Percentiles rank a stretch among this genome's conserved stretches.
phyloP scores from a whole-genome alignment of 2,329 filamentous ascomycete species.

The Fusarium sp. region DNA sequence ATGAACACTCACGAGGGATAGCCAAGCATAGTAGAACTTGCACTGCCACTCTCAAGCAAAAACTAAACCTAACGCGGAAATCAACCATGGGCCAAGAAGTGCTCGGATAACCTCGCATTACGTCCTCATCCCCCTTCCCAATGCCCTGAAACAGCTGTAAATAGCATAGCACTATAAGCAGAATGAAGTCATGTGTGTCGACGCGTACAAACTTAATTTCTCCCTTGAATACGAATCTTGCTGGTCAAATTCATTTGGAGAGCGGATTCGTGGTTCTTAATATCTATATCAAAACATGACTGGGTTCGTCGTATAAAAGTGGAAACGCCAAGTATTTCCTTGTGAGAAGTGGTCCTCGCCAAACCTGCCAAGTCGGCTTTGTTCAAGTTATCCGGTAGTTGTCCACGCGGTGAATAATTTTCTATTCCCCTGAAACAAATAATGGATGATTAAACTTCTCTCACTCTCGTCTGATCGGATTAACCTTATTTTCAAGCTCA shows the following conservation, averaged over 20 bases:
- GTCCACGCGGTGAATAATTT: conserved; percentile 4
- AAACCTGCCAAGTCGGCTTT: conserved; percentile 27
- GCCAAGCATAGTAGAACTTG: conserved; percentile 10
- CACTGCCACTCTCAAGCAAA: conserved; percentile 14
- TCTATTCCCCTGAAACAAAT: neutral
- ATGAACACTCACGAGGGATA: neutral
- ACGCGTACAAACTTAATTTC: neutral
- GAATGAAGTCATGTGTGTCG: neutral
- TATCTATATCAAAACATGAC: neutral
- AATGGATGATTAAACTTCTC: neutral
- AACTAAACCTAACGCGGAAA: conserved; percentile 10
- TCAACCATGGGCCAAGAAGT: neutral
- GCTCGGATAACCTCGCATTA: neutral
- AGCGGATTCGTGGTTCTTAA: neutral
- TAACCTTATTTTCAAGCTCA: neutral
- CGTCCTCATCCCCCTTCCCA: neutral
- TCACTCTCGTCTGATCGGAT: neutral
- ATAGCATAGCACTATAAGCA: too few species aligned
- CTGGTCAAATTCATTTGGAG: neutral
- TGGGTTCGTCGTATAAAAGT: conserved; percentile 24
- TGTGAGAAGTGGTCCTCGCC: neutral
- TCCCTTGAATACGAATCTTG: neutral
- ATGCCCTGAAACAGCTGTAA: neutral
- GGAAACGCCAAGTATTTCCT: conserved; percentile 13
- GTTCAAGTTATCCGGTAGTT: conserved; percentile 16